Evolutionary conservation across 1,139 yeast species (phyloP), one percentile per base, ranked within the genome.

Genomic region (Pichia sp.): DNA sequence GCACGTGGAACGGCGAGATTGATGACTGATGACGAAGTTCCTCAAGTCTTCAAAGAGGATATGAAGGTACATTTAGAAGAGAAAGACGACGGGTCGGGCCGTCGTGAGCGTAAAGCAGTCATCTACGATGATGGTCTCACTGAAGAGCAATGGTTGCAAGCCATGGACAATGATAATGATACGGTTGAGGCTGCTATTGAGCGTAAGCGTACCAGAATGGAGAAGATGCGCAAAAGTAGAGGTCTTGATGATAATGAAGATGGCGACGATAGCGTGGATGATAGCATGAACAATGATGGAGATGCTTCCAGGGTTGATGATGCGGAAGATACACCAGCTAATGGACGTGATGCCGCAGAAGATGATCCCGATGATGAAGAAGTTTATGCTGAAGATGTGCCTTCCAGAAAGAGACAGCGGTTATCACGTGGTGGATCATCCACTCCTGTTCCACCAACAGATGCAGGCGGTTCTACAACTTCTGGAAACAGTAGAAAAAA

Each of bases 61-160:
- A 80, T 83, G 24, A 69, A 67, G n/a, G 56, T 69, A 36, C 71
- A 73, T 48, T 63, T 67, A 34, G 71, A 68, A 32, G 77, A 68
- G 20, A 46, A 44, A 18, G 71, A 73, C 37, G 58, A 59, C n/a
- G 71, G 73, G 37, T 78, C 77, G 8, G 69, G 84, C 53, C 72
- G 70, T 19, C 69, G 88, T 57, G 85, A 79, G 51, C 71, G 84
- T 33, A 78, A 77, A 53, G 62, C 66, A 6, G 69, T 71, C 2
- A 59, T 62, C 7, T 81, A 81, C 50, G 84, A 78, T 46, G 88
- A 80, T 52, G 73, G 78, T 42, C 59, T 81, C 48, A 73, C 86
- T 4, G 93, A 82, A 57, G 88, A 79, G 42, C 87, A 81, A 56
- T 82, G 91, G 91, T 62, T 82, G 42, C 72, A 74, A 42, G 84